Conservation (phyloP, 1,284 basidiomycete species). For the Puccinia horiana region DNA sequence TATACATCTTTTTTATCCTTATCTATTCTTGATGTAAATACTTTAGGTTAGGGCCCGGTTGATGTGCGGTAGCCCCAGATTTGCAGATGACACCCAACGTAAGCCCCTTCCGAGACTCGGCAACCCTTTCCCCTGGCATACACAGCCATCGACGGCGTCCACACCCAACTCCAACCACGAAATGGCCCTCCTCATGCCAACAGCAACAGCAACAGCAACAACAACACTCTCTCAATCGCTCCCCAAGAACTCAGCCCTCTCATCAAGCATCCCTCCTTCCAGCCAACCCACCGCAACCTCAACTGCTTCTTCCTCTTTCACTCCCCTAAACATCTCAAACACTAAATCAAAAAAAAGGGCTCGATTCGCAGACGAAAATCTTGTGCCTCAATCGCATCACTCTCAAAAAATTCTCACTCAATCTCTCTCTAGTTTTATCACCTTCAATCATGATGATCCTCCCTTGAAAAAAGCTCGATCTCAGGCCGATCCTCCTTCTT, state of each 20-base stretch:
- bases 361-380: constrained; percentile 40
- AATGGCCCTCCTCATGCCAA: not conserved
- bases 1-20: no score
- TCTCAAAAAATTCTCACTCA: not conserved
- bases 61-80: no score
- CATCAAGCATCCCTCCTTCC: not conserved
- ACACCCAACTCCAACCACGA: not conserved
- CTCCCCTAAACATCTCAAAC: not conserved
- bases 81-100: no score
- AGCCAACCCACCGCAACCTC: constrained; percentile 5
- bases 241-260: not conserved
- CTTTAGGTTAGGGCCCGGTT: no score
- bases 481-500: constrained; percentile 9
- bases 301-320: not conserved
- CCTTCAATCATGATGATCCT: constrained; percentile 27
- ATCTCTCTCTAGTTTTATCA: constrained; percentile 10
- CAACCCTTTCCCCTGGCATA: no score
- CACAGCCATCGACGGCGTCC: not conserved
- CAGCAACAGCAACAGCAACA: not conserved
- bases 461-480: constrained; percentile 10
- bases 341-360: constrained; percentile 40
- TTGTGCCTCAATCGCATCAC: not conserved
- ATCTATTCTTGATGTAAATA: no score
- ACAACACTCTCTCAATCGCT: not conserved
- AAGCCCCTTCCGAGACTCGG: no score